These are phyloP conservation scores for Nemania sp. DNA, from an alignment of 2,329 filamentous ascomycete species.

Conservation along the genomic window DNA sequence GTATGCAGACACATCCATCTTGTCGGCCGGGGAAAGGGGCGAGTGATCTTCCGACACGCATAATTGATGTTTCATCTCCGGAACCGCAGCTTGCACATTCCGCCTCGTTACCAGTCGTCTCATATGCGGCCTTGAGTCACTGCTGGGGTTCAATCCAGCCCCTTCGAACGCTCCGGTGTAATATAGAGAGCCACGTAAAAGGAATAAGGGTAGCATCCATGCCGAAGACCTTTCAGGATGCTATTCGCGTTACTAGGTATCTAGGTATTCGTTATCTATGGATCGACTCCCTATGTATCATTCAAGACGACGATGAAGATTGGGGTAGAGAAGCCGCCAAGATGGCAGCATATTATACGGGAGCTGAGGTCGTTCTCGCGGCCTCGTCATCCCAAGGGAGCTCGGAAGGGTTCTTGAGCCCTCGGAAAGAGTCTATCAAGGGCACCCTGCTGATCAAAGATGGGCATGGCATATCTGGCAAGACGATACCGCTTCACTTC, in stretches of 20 bases:
- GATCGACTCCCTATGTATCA: slow-evolving; percentile 1
- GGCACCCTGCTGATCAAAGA: neutral
- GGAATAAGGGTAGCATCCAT: neutral
- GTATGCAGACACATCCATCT: neutral
- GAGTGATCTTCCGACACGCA: neutral
- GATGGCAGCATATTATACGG: slow-evolving; percentile 4
- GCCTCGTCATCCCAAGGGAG: slow-evolving; percentile 3
- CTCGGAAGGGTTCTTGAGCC: slow-evolving; percentile 1
- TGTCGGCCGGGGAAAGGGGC: neutral
- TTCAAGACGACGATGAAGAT: slow-evolving; percentile 4
- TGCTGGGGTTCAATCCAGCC: neutral
- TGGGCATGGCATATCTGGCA: neutral
- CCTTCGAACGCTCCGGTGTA: neutral
- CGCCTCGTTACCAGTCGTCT: neutral
- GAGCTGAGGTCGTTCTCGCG: slow-evolving; percentile 4
- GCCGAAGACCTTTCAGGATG: slow-evolving; percentile 5
- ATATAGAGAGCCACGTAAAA: neutral
- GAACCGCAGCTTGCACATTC: neutral
- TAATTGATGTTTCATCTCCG: slow-evolving; percentile 2
- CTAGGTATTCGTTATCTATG: slow-evolving; percentile 1
- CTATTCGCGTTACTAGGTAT: slow-evolving; percentile 5
- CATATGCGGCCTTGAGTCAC: slow-evolving; percentile 8
- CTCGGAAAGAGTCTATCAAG: slow-evolving; percentile 1
- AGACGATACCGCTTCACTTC: neutral
- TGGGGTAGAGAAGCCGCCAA: slow-evolving; percentile 5